Base-by-base conservation (phyloP, 352 stramenopile species). In the Pythium dissimile region DNA sequence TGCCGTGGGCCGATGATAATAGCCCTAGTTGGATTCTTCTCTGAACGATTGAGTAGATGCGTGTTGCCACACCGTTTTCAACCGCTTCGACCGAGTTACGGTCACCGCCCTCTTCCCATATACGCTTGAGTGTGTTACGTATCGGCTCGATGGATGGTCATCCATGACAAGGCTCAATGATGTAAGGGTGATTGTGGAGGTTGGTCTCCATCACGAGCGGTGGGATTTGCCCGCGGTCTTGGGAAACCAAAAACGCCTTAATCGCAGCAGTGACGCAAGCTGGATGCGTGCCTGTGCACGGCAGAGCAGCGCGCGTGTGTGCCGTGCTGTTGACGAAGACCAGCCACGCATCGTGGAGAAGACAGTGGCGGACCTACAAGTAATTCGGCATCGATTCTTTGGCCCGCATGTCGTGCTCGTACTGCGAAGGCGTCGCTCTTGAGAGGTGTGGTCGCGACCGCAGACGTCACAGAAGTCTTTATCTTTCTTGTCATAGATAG, bases 261-360 rank as follows among this genome's bases (percentile, higher is more conserved):
- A 39, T 56, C 16, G 49, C 49, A 6, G 15, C 18, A 6, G 49
- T 56, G n/a, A 56, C 27, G 13, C 49, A 35, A 32, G 49, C n/a
- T 6, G 37, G 23, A 26, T 56, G 49, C 11, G 31, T 32, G n/a
- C 35, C 23, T 16, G 21, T 38, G 27, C 49, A 56, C 4, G 49
- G 49, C 1, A 56, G 49, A n/a, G 12, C 8, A 13, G 8, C 13
- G 8, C 31, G 8, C 31, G 31, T 13, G 31, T 37, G 31, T 13
- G 13, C 31, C 8, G 31, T 13, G 13, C 38, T 27, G 27, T 56
- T 56, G 23, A 56, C 18, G n/a, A 38, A 16, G 6, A 56, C 35
- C 9, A 20, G 2, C 37, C 37, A 39, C 4, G 11, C 27, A 15
- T 56, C 49, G 9, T 5, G 24, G 4, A 37, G 20, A 16, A 21